Base-by-base conservation (phyloP, 805 yeast species). In the Yamadazyma kitorensis region DNA sequence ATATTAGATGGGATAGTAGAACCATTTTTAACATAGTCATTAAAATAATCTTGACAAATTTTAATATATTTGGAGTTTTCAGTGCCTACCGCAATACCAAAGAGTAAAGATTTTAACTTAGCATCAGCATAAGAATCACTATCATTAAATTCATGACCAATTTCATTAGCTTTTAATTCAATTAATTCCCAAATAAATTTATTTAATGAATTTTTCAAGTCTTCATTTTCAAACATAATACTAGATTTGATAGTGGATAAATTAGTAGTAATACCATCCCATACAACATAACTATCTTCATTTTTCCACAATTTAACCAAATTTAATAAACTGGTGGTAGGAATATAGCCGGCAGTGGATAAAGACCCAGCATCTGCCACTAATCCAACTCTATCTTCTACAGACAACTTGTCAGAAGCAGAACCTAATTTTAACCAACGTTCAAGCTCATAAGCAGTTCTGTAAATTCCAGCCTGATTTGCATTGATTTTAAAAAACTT, bases 361-460 rank as follows among this genome's bases (percentile, higher is more conserved):
- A 83, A 68, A 6, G 86, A 74, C 33, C 74, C 77, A 13, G 85
- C 85, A 61, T 85, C 94, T n/a, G 89, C 83, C 30, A 84, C 82
- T 47, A 82, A 70, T 27, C 89, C 91, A 36, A 82, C 78, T 59
- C 86, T 77, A 59, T 85, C 94, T 54, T 81, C 85, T 33, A 80
- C 82, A 8, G 86, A 70, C 48, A 85, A 70, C 47, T 72, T 61
- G 25, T 78, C 78, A 36, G 78, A 82, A 24, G 76, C 75, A 41
- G 72, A 53, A 35, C 86, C 86, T 47, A 84, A 69, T 54, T 80
- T 78, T 31, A 66, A 61, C 80, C 88, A 80, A 56, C 89, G 78
- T 30, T 73, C 80, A 15, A 34, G 21, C 11, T 82, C 60, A 57
- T 85, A 85, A 27, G 80, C 76, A 26, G 88, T 82, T 48, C 89